These are phyloP conservation scores for Yamadazyma siamensis DNA, from an alignment of 1,139 yeast species.

Conservation along the genomic window DNA sequence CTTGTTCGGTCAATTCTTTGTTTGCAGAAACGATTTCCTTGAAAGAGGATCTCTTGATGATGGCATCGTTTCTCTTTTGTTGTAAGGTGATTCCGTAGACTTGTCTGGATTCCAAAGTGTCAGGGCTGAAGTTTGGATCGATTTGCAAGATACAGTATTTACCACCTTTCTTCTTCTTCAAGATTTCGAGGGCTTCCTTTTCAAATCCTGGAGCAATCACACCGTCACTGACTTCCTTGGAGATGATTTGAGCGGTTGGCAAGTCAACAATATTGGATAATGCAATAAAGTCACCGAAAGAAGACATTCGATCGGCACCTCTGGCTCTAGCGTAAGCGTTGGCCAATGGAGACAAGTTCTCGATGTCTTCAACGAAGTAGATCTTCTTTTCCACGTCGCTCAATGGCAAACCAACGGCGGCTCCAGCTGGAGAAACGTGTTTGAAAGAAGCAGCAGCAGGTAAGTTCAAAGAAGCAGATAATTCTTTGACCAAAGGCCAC, in stretches of 20 bases:
- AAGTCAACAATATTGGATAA: slow-evolving; percentile 92
- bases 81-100: slow-evolving; percentile 93
- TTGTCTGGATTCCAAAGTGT: slow-evolving; percentile 79
- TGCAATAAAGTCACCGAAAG: slow-evolving; percentile 98
- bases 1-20: slow-evolving; percentile 87
- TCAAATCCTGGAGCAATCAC: slow-evolving; percentile 97
- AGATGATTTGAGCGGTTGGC: slow-evolving; percentile 94
- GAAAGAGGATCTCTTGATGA: slow-evolving; percentile 81
- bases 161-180: slow-evolving; percentile 92
- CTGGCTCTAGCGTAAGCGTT: slow-evolving; percentile 98
- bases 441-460: slow-evolving; percentile 99
- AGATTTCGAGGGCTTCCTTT: slow-evolving; percentile 84
- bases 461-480: slow-evolving; percentile 86
- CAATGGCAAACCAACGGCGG: slow-evolving; percentile 93
- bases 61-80: slow-evolving; percentile 97
- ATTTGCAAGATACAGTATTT: slow-evolving; percentile 95
- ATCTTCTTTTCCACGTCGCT: slow-evolving; percentile 88
- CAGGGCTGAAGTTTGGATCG: slow-evolving; percentile 91
- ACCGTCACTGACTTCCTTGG: slow-evolving; percentile 97
- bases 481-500: slow-evolving; percentile 97
- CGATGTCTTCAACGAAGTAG: slow-evolving; percentile 92
- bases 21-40: slow-evolving; percentile 87
- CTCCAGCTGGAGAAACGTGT: slow-evolving; percentile 99
- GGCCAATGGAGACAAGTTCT: slow-evolving; percentile 92
- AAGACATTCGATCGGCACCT: slow-evolving; percentile 99